phyloP scores from a whole-genome alignment of 345 rosid genomes.

The Salix dunnii region DNA sequence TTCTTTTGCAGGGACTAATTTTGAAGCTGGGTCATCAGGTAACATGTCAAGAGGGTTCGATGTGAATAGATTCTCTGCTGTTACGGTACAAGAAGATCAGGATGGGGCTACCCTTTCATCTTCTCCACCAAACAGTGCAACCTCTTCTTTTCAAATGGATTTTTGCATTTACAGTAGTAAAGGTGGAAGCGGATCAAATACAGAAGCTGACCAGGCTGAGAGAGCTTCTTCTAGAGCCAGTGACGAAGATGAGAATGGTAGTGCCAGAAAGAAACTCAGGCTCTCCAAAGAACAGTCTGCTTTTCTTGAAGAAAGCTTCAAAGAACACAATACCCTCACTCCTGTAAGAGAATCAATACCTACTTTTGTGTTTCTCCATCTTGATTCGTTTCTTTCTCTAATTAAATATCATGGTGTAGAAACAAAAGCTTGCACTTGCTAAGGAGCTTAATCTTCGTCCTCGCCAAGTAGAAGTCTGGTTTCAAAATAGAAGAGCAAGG shows the following conservation, averaged over 20 bases:
- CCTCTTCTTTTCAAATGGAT: constrained; percentile 80
- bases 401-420: constrained; percentile 34
- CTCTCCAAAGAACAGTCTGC: constrained; percentile 89
- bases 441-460: constrained; percentile 87
- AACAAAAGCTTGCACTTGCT: constrained; percentile 78
- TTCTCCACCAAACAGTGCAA: constrained; percentile 65
- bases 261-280: constrained; percentile 83
- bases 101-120: constrained; percentile 48
- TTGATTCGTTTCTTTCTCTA: background rate
- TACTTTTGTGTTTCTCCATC: background rate
- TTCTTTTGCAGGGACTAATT: constrained; percentile 20
- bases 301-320: constrained; percentile 92
- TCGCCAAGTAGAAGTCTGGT: constrained; percentile 96
- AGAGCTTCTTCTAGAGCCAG: constrained; percentile 70
- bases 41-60: constrained; percentile 37
- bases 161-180: constrained; percentile 54
- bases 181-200: constrained; percentile 42
- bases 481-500: constrained; percentile 97
- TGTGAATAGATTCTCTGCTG: constrained; percentile 36
- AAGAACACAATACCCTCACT: constrained; percentile 79
- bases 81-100: constrained; percentile 29
- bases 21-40: constrained; percentile 9
- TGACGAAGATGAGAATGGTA: constrained; percentile 83
- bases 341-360: constrained; percentile 46
- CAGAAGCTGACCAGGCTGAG: constrained; percentile 35